Percentiles rank a stretch among this genome's conserved stretches.
Evolutionary conservation across 257 asterid species (phyloP).

Genomic region (Solanum infundibuliforme): DNA sequence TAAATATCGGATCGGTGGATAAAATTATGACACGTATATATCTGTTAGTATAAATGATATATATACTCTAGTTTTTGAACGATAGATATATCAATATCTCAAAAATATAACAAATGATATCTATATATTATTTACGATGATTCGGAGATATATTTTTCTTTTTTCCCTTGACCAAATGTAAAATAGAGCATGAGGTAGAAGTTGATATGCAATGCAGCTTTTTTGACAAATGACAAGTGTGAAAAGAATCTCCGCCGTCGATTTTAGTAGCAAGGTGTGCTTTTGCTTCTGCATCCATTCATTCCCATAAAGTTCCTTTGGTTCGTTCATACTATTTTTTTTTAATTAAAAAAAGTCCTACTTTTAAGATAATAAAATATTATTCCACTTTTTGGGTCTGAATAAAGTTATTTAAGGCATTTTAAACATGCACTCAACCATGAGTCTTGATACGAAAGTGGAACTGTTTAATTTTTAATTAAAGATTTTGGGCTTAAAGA

Average conservation of each 20-base stretch:
- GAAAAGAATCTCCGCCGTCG: background rate
- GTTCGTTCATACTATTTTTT: background rate
- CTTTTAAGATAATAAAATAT: background rate
- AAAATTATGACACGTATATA: accelerated
- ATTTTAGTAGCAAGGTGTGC: background rate
- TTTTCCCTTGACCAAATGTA: no score
- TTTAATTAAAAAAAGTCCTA: no score
- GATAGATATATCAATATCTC: no score
- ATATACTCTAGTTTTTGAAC: accelerated
- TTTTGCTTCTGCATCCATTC: background rate
- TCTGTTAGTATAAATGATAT: no score
- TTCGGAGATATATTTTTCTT: no score
- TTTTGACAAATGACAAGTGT: background rate
- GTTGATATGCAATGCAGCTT: no score
- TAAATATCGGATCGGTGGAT: accelerated
- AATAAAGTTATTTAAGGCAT: background rate
- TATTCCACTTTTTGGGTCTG: background rate
- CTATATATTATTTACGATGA: accelerated
- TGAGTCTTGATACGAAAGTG: no score
- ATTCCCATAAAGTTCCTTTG: background rate
- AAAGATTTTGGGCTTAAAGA: no score
- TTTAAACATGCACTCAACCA: background rate
- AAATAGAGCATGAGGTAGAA: no score
- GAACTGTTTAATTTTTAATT: no score
- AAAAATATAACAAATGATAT: no score